Percentiles rank a stretch among this genome's conserved stretches.
Evolutionary conservation across 2,329 filamentous ascomycete species (phyloP).

Genomic region (Xylaria sp.): DNA sequence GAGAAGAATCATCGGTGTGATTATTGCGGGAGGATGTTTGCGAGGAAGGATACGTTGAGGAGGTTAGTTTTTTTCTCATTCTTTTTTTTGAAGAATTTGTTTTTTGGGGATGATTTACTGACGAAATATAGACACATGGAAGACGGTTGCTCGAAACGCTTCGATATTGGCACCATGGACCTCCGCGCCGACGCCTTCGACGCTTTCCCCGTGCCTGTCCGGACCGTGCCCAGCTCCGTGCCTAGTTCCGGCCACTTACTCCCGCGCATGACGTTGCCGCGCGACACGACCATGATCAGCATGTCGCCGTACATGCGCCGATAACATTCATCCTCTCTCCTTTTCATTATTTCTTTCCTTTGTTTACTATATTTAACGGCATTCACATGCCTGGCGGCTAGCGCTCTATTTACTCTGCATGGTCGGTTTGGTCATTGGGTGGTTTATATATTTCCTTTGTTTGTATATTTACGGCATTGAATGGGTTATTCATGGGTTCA

Average conservation of each 20-base stretch:
- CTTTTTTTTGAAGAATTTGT: not conserved
- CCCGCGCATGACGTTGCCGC: conserved; percentile 28
- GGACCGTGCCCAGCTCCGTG: conserved; percentile 24
- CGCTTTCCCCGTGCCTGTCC: conserved; percentile 21
- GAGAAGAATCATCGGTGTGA: conserved; percentile 64
- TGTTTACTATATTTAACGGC: no score
- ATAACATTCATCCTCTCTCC: conserved; percentile 13
- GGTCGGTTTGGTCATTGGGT: no score
- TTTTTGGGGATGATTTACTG: not conserved
- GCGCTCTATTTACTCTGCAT: no score
- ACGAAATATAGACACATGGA: conserved; percentile 60
- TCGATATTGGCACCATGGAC: conserved; percentile 51
- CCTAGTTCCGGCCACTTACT: conserved; percentile 22
- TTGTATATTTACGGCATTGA: no score
- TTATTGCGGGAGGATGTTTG: conserved; percentile 66
- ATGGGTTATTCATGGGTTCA: no score
- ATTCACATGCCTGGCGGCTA: no score
- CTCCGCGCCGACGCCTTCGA: conserved; percentile 32
- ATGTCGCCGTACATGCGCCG: conserved; percentile 27
- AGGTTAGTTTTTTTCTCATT: conserved; percentile 51
- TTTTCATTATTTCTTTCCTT: no score
- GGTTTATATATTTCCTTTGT: no score
- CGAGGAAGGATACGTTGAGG: conserved; percentile 75
- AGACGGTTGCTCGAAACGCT: conserved; percentile 67
- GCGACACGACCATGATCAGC: conserved; percentile 22